Evolutionary conservation across 1,284 basidiomycete genomes (phyloP).

Genomic region (Neotropicomus parvogracilis): DNA sequence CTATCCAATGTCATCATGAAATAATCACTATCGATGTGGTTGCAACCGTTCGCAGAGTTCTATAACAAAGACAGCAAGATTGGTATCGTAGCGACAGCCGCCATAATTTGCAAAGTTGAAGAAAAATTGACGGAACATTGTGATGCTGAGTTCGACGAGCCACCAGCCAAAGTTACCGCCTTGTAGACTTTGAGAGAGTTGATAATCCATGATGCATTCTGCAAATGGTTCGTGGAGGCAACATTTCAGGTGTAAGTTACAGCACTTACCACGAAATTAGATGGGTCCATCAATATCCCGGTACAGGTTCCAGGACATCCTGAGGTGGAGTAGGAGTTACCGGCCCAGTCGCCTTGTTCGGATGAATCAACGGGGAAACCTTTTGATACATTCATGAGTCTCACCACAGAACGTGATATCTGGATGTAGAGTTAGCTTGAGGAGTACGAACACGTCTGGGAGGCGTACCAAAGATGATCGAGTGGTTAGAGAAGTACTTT

Average conservation of each 20-base stretch:
- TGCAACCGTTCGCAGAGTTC: neutral
- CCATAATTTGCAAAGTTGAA: conserved; percentile 8
- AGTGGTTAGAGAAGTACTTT: conserved; percentile 57
- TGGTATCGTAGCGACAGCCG: conserved; percentile 7
- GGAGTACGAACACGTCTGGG: conserved; percentile 8
- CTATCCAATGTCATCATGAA: conserved; percentile 13
- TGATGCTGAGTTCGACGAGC: conserved; percentile 23
- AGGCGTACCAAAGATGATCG: conserved; percentile 54
- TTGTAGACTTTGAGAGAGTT: conserved; percentile 54
- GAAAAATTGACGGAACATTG: conserved; percentile 1
- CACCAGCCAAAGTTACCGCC: conserved; percentile 37
- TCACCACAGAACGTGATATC: conserved; percentile 81
- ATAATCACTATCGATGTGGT: conserved; percentile 10
- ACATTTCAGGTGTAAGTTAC: neutral
- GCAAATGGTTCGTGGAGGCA: conserved; percentile 2
- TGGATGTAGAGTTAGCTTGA: conserved; percentile 29
- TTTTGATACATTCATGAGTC: neutral
- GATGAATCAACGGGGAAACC: conserved; percentile 9
- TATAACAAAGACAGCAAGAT: conserved; percentile 20
- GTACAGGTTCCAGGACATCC: conserved; percentile 73
- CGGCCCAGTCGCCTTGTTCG: conserved; percentile 72
- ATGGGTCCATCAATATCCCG: conserved; percentile 59
- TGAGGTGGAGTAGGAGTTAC: conserved; percentile 68
- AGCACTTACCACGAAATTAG: conserved; percentile 60
- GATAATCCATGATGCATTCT: conserved; percentile 61